phyloP scores from a whole-genome alignment of 176 grass and related monocot species.

The Cenchrus purpureus region DNA sequence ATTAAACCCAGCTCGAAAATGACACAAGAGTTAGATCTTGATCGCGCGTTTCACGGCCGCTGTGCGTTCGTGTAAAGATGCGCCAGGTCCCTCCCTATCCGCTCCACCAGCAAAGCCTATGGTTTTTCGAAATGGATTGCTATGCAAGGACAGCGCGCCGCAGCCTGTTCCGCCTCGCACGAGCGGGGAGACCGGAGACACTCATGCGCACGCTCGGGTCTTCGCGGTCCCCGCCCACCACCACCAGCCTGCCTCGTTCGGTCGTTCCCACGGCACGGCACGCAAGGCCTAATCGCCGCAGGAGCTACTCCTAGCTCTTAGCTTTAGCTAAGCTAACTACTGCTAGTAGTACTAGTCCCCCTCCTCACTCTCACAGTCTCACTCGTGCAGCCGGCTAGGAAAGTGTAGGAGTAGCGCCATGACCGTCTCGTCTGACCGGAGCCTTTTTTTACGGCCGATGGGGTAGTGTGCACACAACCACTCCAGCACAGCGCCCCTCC shows the following conservation, averaged over 20 bases:
- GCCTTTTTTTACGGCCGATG: not conserved
- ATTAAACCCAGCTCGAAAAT: too few relatives aligned
- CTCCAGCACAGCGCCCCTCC: not conserved
- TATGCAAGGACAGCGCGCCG: not conserved
- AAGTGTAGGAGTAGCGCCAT: not conserved
- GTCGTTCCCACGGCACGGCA: slow-evolving; percentile 9
- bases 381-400: not conserved
- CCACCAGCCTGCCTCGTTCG: too few relatives aligned
- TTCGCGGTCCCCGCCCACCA: not conserved
- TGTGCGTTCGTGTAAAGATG: not conserved
- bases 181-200: not conserved
- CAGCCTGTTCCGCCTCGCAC: not conserved
- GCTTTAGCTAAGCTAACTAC: too few relatives aligned
- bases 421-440: not conserved
- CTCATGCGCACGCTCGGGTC: not conserved
- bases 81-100: not conserved
- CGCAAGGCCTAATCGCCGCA: too few relatives aligned
- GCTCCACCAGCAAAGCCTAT: not conserved
- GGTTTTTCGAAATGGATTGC: not conserved
- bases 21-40: too few relatives aligned
- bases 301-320: not conserved
- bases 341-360: too few relatives aligned
- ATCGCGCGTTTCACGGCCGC: not conserved
- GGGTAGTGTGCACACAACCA: not conserved
- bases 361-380: too few relatives aligned